A percentile compares a stretch with the other conserved stretches of the same genome.
Conservation (phyloP, 345 rosid species). For the Populus pruinosa region DNA sequence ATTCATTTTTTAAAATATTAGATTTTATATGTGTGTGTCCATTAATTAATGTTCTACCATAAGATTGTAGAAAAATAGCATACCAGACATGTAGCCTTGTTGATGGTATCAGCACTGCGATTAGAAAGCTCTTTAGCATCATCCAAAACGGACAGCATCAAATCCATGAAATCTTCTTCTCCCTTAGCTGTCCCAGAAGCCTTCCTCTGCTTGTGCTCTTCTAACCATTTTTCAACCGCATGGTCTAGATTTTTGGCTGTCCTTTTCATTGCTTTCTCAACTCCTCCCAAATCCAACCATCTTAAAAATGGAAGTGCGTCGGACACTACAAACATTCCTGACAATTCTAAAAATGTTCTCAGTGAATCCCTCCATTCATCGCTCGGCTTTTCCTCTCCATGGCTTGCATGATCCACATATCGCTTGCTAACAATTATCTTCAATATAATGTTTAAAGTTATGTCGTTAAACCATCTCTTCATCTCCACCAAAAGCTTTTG, state of each 20-base stretch:
- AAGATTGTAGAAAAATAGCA: not conserved
- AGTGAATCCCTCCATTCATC: constrained; percentile 8
- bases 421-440: constrained; percentile 31
- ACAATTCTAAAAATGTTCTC: constrained; percentile 15
- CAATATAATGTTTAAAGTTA: constrained; percentile 28
- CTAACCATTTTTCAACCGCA: constrained; percentile 28
- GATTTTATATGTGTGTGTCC: too few relatives aligned
- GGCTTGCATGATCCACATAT: not conserved
- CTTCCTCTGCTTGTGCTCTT: constrained; percentile 36
- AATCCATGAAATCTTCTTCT: constrained; percentile 31
- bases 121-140: constrained; percentile 1
- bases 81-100: constrained; percentile 34
- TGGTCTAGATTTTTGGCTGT: constrained; percentile 20
- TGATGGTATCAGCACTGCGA: constrained; percentile 25
- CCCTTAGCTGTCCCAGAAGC: not conserved
- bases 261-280: constrained; percentile 29
- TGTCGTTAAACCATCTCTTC: constrained; percentile 29
- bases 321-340: constrained; percentile 17
- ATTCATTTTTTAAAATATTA: too few relatives aligned
- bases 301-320: constrained; percentile 36
- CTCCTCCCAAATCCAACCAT: constrained; percentile 36
- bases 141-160: constrained; percentile 21
- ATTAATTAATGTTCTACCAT: too few relatives aligned
- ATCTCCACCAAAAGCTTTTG: constrained; percentile 21
- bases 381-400: not conserved